Evolutionary conservation across 768 basidiomycete genomes (phyloP), one percentile per base, ranked within the genome.

Genomic region (Xerocomellus chrysenteron): DNA sequence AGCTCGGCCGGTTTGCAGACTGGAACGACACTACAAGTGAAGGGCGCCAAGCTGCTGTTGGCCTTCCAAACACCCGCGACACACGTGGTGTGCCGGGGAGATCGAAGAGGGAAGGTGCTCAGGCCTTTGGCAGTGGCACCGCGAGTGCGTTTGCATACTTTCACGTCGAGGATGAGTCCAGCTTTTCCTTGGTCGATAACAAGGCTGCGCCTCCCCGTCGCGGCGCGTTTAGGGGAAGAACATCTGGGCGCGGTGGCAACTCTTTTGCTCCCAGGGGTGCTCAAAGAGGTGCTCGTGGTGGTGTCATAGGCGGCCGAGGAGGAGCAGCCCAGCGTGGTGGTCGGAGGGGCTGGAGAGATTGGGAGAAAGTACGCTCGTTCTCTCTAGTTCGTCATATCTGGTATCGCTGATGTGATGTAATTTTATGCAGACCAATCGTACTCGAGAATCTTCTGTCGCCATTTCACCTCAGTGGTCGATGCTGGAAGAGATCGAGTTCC

Each of bases 81-180:
- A 61, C 74, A n/a, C 83, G 86, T 49, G 79, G 80, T 37, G 78
- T 77, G 4, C 65, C 77, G 45, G 80, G 80, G 42, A 80, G 82
- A 45, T 81, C 88, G 53, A 82, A 88, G 64, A 80, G 88, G 49
- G 90, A 93, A 48, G 85, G 90, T 44, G 82, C 82, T 48, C 89
- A 89, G 67, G 92, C 92, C 2, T 96, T 92, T 68, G 94, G 94
- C 37, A 94, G 93, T 54, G 90, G 90, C 21, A 86, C 88, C 49
- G 87, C 92, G 12, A 95, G 86, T 64, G 92, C 93, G 14, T 98
- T 98, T 68, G 92, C 93, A 8, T 97, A 96, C 74, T 94, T 94
- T 79, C 95, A 98, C 74, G 95, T 91, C 55, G 97, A 98, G 74
- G 97, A 99, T 68, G 97, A 99, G 75, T 89, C 93, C 7, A 89